Conservation (phyloP, 2,329 filamentous ascomycete species). For the Aspergillus sp. region DNA sequence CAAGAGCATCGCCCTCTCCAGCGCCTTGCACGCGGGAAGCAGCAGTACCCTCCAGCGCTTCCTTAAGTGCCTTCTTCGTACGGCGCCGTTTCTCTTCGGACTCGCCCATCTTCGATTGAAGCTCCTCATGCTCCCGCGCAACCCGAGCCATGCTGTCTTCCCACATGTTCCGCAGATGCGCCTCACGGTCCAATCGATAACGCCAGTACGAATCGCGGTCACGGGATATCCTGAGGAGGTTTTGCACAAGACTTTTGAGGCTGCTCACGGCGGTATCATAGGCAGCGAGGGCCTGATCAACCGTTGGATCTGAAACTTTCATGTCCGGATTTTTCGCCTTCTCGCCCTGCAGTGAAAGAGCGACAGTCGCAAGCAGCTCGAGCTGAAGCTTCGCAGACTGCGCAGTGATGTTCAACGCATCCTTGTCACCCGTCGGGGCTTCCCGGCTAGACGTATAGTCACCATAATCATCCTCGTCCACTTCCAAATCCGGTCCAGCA, state of each 20-base stretch:
- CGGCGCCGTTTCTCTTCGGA: conserved; percentile 82
- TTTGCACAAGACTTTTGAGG: conserved; percentile 72
- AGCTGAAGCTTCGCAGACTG: conserved; percentile 90
- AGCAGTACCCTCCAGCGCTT: conserved; percentile 60
- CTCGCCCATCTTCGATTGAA: conserved; percentile 80
- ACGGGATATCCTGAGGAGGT: conserved; percentile 82
- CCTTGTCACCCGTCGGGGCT: conserved; percentile 66
- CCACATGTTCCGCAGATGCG: conserved; percentile 90
- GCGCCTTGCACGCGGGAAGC: conserved; percentile 28
- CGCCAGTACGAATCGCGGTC: conserved; percentile 97
- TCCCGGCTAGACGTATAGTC: conserved; percentile 76
- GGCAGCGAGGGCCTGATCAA: conserved; percentile 68
- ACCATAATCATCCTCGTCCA: conserved; percentile 65
- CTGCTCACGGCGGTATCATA: conserved; percentile 88
- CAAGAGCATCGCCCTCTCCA: conserved; percentile 28
- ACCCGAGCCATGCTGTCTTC: conserved; percentile 98
- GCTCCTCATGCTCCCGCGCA: conserved; percentile 84
- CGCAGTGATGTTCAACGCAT: conserved; percentile 93
- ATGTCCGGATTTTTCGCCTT: conserved; percentile 60
- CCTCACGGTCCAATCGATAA: conserved; percentile 83
- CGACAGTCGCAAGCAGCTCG: conserved; percentile 79
- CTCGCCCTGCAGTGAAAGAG: conserved; percentile 69
- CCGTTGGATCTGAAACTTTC: conserved; percentile 65
- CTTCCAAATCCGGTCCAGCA: conserved; percentile 51
- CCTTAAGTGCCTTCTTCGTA: conserved; percentile 80